These are phyloP conservation scores for Aspergillus melleus DNA, from an alignment of 2,329 filamentous ascomycete species.

Conservation along the genomic window DNA sequence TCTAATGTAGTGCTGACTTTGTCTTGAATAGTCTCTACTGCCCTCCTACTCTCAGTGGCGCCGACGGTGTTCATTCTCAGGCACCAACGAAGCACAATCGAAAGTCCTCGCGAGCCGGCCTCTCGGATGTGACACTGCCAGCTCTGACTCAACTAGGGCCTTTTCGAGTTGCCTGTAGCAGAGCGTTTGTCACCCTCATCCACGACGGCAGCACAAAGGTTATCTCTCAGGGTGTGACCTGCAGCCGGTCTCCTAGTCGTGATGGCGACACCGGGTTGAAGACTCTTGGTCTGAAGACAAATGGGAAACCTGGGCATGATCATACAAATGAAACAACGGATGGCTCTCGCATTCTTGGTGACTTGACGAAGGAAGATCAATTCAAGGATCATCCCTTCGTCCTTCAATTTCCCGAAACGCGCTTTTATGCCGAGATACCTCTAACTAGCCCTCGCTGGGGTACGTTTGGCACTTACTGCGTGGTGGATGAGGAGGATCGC, in stretches of 20 bases:
- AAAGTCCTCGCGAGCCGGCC: neutral
- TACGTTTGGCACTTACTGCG: constrained; percentile 59
- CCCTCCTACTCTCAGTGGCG: neutral
- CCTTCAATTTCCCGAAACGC: constrained; percentile 30
- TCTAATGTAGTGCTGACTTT: neutral
- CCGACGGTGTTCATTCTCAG: neutral
- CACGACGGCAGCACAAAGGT: constrained; percentile 48
- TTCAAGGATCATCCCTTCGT: constrained; percentile 39
- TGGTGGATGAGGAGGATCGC: constrained; percentile 58
- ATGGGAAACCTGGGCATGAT: neutral
- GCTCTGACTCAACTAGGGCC: constrained; percentile 52
- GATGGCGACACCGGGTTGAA: constrained; percentile 22
- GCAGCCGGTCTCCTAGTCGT: constrained; percentile 7
- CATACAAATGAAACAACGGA: constrained; percentile 1
- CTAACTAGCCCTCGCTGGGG: constrained; percentile 56
- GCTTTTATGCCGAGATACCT: constrained; percentile 62
- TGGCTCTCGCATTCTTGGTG: constrained; percentile 34
- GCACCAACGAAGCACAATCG: neutral
- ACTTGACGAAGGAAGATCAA: constrained; percentile 36
- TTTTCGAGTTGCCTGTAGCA: constrained; percentile 42
- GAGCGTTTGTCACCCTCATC: constrained; percentile 52
- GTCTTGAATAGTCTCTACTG: constrained; percentile 5
- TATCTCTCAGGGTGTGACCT: constrained; percentile 51
- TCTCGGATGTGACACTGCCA: constrained; percentile 38
- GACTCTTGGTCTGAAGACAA: constrained; percentile 8